phyloP scores from a whole-genome alignment of 495 filamentous ascomycete species.

The Aspergillus avenaceus region DNA sequence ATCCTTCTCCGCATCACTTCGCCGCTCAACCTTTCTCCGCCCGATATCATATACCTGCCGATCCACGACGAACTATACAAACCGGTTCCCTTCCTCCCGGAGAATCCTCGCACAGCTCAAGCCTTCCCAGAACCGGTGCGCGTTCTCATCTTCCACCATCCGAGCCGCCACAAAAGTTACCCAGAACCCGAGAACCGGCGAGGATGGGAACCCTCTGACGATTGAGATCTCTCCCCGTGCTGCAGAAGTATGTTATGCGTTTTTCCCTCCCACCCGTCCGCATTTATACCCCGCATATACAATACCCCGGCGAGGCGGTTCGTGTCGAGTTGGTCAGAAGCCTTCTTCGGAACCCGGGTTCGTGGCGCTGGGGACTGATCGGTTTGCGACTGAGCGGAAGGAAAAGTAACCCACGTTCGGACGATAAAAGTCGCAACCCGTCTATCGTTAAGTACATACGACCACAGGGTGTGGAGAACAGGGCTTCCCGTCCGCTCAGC shows the following conservation, averaged over 20 bases:
- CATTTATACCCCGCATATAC: background rate
- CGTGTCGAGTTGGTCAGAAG: slow-evolving; percentile 3
- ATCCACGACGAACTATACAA: background rate
- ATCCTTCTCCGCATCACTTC: slow-evolving; percentile 37
- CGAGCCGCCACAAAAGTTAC: slow-evolving; percentile 26
- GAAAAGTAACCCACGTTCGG: background rate
- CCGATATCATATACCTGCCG: slow-evolving; percentile 1
- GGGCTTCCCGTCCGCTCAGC: slow-evolving; percentile 48
- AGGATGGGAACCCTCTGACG: slow-evolving; percentile 76
- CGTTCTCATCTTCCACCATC: slow-evolving; percentile 32
- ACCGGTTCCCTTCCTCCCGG: background rate
- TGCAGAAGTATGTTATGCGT: slow-evolving; percentile 56
- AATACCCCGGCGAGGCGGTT: background rate
- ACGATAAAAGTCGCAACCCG: slow-evolving; percentile 12
- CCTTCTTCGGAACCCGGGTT: background rate
- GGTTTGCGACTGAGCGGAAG: background rate
- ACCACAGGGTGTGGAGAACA: slow-evolving; percentile 50
- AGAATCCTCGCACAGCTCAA: background rate
- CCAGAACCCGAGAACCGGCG: slow-evolving; percentile 48
- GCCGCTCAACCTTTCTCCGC: background rate
- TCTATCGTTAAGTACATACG: slow-evolving; percentile 29
- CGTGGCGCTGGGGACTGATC: background rate
- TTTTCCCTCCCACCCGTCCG: slow-evolving; percentile 2
- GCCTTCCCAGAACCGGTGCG: slow-evolving; percentile 12
- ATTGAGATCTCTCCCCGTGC: slow-evolving; percentile 80